Conservation (phyloP, 352 stramenopile species). For the Phytopythium mirpurense region DNA sequence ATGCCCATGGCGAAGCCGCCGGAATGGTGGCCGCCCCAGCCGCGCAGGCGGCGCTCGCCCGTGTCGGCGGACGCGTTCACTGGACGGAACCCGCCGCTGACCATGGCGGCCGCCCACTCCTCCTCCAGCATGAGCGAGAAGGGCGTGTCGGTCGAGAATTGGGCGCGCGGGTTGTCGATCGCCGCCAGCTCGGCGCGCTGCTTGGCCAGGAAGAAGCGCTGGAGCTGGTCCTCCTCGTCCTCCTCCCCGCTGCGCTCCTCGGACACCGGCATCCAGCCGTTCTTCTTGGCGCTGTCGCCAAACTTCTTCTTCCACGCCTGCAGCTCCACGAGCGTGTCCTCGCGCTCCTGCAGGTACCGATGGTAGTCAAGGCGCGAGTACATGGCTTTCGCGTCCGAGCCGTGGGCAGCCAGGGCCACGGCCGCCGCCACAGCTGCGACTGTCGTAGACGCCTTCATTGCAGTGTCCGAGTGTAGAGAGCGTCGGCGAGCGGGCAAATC, state of each 20-base stretch:
- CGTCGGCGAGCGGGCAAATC: neutral
- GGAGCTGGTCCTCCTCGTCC: slow-evolving; percentile 24
- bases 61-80: neutral
- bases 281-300: slow-evolving; percentile 16
- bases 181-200: slow-evolving; percentile 23
- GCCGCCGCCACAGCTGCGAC: neutral
- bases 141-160: slow-evolving; percentile 38
- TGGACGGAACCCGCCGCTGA: slow-evolving; percentile 5
- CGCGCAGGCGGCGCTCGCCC: slow-evolving; percentile 13
- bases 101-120: slow-evolving; percentile 16
- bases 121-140: slow-evolving; percentile 51
- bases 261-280: slow-evolving; percentile 29
- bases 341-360: slow-evolving; percentile 32
- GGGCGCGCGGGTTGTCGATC: slow-evolving; percentile 27
- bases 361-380: slow-evolving; percentile 38
- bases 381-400: slow-evolving; percentile 25
- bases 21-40: slow-evolving; percentile 11
- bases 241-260: slow-evolving; percentile 31
- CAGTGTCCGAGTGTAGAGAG: no score
- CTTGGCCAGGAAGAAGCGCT: slow-evolving; percentile 47
- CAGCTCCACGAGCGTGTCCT: slow-evolving; percentile 27
- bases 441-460: neutral
- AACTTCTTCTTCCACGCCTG: slow-evolving; percentile 31
- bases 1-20: slow-evolving; percentile 3
- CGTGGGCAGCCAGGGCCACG: neutral